Evolutionary conservation across 176 grass and related monocot genomes (phyloP).

Genomic region (Themeda triandra): DNA sequence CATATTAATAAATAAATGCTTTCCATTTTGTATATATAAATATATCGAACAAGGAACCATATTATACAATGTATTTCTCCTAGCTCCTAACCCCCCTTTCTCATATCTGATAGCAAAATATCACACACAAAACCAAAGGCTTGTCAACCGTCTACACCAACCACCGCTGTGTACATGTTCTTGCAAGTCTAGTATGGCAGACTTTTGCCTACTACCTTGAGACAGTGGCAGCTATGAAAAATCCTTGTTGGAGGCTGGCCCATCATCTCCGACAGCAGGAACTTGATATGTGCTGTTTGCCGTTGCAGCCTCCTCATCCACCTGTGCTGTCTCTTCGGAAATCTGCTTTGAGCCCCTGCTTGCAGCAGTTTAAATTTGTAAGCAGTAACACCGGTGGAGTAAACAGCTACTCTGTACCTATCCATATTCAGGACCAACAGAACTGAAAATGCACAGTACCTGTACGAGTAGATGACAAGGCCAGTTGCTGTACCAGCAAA

Average conservation of each 20-base stretch:
- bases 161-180: neutral
- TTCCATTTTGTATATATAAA: neutral
- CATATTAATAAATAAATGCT: neutral
- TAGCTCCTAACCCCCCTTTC: neutral
- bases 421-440: too few relatives aligned
- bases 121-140: neutral
- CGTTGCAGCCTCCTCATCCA: constrained; percentile 41
- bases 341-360: constrained; percentile 40
- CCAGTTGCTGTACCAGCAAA: too few relatives aligned
- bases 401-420: too few relatives aligned
- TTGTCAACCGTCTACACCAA: neutral
- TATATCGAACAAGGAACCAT: neutral
- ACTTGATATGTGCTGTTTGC: neutral
- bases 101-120: neutral
- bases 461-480: too few relatives aligned
- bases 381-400: too few relatives aligned
- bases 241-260: constrained; percentile 12
- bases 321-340: constrained; percentile 22
- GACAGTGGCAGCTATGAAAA: neutral
- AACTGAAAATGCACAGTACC: too few relatives aligned
- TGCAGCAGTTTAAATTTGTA: neutral
- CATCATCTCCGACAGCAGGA: neutral
- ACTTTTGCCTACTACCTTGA: neutral
- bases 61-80: neutral
- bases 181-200: neutral